Percentiles rank a stretch among this genome's conserved stretches.
phyloP scores from a whole-genome alignment of 805 yeast genomes.

The Candida arabinofermentans region DNA sequence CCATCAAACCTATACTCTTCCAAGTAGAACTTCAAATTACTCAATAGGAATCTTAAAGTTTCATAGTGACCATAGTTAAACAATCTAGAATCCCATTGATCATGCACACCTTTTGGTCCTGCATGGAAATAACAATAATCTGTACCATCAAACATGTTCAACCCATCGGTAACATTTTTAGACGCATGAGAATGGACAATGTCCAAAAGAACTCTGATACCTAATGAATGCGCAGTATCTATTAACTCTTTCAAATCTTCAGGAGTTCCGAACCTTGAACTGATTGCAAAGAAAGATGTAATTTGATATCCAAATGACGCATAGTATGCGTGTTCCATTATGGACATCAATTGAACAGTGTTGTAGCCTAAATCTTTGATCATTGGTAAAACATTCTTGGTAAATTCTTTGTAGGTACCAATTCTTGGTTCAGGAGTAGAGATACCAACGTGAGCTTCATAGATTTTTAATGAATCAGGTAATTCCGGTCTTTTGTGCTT shows the following conservation, averaged over 20 bases:
- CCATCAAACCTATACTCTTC: conserved; percentile 90
- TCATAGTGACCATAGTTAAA: conserved; percentile 92
- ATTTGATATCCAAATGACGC: conserved; percentile 98
- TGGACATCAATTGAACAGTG: conserved; percentile 93
- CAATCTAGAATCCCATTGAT: conserved; percentile 93
- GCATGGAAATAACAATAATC: conserved; percentile 90
- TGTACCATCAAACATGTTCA: conserved; percentile 91
- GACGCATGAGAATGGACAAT: conserved; percentile 96
- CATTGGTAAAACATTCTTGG: conserved; percentile 74
- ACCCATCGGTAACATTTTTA: conserved; percentile 89
- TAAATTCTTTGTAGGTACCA: conserved; percentile 83
- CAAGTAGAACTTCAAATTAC: conserved; percentile 78
- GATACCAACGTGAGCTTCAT: conserved; percentile 95
- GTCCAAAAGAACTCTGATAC: conserved; percentile 81
- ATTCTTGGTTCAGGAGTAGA: conserved; percentile 85
- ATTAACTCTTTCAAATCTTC: conserved; percentile 88
- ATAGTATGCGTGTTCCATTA: conserved; percentile 98
- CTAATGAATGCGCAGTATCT: conserved; percentile 87
- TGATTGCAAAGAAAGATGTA: conserved; percentile 84
- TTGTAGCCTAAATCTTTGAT: conserved; percentile 85
- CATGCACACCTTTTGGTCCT: conserved; percentile 86
- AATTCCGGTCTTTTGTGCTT: conserved; percentile 61
- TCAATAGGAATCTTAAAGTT: conserved; percentile 78
- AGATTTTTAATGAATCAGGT: conserved; percentile 60
- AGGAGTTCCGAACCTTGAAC: conserved; percentile 92